A percentile compares a stretch with the other conserved stretches of the same genome.
Evolutionary conservation across 306 rosid genomes (phyloP).

Genomic region (Rosa multiflora): DNA sequence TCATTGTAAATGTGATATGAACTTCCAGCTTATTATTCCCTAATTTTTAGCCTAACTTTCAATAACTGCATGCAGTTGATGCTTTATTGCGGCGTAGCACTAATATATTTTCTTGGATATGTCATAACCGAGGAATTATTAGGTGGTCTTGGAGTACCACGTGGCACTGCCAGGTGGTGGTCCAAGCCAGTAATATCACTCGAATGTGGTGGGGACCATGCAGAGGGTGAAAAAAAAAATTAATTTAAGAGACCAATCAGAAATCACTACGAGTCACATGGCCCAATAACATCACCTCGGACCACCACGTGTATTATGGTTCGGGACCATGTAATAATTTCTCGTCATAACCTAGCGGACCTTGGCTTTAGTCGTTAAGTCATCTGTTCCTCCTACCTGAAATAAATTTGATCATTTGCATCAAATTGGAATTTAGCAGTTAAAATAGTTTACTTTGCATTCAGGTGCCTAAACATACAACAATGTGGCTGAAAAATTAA

Average conservation of each 20-base stretch:
- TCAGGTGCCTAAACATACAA: conserved; percentile 32
- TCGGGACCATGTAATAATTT: too few relatives aligned
- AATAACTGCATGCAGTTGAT: conserved; percentile 12
- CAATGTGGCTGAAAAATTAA: too few relatives aligned
- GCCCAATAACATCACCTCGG: too few relatives aligned
- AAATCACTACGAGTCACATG: too few relatives aligned
- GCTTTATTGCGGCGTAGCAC: conserved; percentile 15
- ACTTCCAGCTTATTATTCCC: background rate
- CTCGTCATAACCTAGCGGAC: conserved; percentile 29
- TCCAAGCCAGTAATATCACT: too few relatives aligned
- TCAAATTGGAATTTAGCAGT: background rate
- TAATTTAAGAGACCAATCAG: too few relatives aligned
- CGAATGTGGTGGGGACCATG: too few relatives aligned
- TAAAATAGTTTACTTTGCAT: background rate
- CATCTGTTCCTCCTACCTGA: background rate
- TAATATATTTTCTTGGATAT: conserved; percentile 31
- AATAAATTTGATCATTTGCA: background rate
- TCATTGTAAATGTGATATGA: background rate
- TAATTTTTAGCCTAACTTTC: background rate
- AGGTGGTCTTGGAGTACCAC: too few relatives aligned
- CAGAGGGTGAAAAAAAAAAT: too few relatives aligned
- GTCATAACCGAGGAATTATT: background rate
- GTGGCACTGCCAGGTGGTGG: too few relatives aligned
- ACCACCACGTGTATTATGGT: too few relatives aligned
- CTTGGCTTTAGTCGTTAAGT: conserved; percentile 34